Conservation (phyloP, 768 basidiomycete species). For the Trametes sanguinea region DNA sequence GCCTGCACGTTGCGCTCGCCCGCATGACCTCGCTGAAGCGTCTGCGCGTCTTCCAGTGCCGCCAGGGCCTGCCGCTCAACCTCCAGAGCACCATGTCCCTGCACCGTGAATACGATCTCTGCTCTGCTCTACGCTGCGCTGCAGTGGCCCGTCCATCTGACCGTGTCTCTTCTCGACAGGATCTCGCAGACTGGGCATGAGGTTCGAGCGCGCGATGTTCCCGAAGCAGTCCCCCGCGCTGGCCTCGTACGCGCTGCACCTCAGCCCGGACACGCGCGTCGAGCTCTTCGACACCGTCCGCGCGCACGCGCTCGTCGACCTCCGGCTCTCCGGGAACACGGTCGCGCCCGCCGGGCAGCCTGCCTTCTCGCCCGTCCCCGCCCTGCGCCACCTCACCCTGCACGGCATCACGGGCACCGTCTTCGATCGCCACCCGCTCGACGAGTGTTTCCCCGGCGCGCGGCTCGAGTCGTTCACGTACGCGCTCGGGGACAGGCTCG, state of each 20-base stretch:
- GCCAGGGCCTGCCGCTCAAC: constrained; percentile 28
- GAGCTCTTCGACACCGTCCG: constrained; percentile 34
- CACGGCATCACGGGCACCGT: constrained; percentile 37
- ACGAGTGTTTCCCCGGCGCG: constrained; percentile 31
- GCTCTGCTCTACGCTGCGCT: not conserved
- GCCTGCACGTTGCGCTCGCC: constrained; percentile 34
- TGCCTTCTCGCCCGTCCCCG: constrained; percentile 14
- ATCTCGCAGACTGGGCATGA: constrained; percentile 21
- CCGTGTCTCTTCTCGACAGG: not conserved
- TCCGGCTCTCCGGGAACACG: constrained; percentile 41
- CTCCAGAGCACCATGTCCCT: constrained; percentile 18
- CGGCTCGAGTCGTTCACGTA: constrained; percentile 40
- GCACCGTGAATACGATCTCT: constrained; percentile 15
- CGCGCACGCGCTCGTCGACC: constrained; percentile 27
- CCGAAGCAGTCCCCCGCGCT: constrained; percentile 29
- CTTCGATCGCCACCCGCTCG: constrained; percentile 37
- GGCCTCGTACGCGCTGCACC: constrained; percentile 36
- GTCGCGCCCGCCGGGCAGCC: not conserved
- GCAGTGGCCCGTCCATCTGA: not conserved
- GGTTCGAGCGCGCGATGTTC: constrained; percentile 43
- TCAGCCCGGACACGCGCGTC: constrained; percentile 34
- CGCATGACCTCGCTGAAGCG: constrained; percentile 31
- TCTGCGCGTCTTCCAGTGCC: constrained; percentile 39
- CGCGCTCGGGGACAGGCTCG: constrained; percentile 36
- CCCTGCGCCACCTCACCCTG: constrained; percentile 35